Evolutionary conservation across 495 filamentous ascomycete genomes (phyloP), one percentile per base, ranked within the genome.

Genomic region (Entonaema liquescens): DNA sequence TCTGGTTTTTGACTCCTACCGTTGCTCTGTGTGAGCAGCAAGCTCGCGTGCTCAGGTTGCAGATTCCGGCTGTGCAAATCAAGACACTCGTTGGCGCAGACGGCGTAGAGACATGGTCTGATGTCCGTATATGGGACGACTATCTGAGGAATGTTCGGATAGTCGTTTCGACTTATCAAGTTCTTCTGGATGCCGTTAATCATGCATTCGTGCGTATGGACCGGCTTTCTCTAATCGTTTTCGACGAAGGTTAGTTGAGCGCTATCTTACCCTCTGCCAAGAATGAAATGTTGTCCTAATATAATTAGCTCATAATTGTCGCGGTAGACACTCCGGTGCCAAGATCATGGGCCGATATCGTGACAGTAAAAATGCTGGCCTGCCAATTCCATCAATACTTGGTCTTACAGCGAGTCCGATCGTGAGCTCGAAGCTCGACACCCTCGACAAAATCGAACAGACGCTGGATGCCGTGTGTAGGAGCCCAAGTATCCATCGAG

Each of bases 341-440:
- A 87, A 83, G 55, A 91, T 99, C 33, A 95, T 99, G 93, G 81
- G 89, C 55, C 90, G 90, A 69, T 98, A 98, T 71, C 88, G 83
- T 2, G 76, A 78, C 2, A 67, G 78, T 1, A 76, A 77, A 25
- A 65, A 75, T 15, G 71, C 71, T 1, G 75, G 81, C 2, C 64
- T 79, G 29, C 63, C 76, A 15, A 81, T 92, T 8, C 95, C 95
- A 0, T 80, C 82, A 12, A 93, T 98, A 58, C 80, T 98, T 8
- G 95, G 94, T 5, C 84, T 98, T 2, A 93, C 92, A 19, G 95
- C 95, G 0, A 96, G 92, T 71, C 95, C 95, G 0, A 83, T 94
- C 9, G 87, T 92, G 62, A 85, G 83, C 77, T 81, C 84, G 63
- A 82, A 84, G 29, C 76, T 83, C 5, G 68, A 74, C 0, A 83